Evolutionary conservation across 2,329 filamentous ascomycete species (phyloP), one percentile per base, ranked within the genome.

Genomic region (Colletotrichum trifolii): DNA sequence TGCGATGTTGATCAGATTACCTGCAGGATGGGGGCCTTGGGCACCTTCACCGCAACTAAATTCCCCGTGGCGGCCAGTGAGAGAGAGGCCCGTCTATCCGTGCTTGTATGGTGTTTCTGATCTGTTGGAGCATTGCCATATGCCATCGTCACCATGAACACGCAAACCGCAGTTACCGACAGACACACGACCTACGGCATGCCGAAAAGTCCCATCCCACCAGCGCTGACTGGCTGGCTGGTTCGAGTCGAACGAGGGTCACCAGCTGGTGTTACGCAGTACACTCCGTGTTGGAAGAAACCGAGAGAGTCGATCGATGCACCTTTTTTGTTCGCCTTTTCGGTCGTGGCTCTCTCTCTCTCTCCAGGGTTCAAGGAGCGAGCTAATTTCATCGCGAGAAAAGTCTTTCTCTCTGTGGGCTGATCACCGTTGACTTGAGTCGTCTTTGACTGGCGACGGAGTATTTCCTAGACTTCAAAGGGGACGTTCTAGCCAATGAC

Each of bases 31-130:
- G 63, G 63, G 38, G 50, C 49, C 17, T 62, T 54, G 48, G 64
- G 64, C 64, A 49, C 50, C 60, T 59, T 66, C 64, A 66, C 64
- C 64, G 64, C 64, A 66, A 66, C 60, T 56, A 61, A 46, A 34
- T 61, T 62, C 11, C 17, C 17, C 17, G 17, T 17, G 17, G 17
- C 17, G 17, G 17, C 17, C 17, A 17, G 17, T 17, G 17, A 17
- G 17, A 17, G 17, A 17, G 25, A 25, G 25, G 25, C 25, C 25
- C 25, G 25, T 4, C 25, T 25, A 25, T 25, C 25, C 25, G 25
- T 25, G 4, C 25, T 25, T 25, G 25, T 25, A 25, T 25, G 25
- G 25, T 25, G 25, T 25, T 25, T 25, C 25, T 25, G 25, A 25
- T 25, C 25, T 25, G 25, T 25, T 3, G 25, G 25, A 25, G 25